Evolutionary conservation across 306 rosid genomes (phyloP), one percentile per base, ranked within the genome.

Genomic region (Vachellia collinsii): DNA sequence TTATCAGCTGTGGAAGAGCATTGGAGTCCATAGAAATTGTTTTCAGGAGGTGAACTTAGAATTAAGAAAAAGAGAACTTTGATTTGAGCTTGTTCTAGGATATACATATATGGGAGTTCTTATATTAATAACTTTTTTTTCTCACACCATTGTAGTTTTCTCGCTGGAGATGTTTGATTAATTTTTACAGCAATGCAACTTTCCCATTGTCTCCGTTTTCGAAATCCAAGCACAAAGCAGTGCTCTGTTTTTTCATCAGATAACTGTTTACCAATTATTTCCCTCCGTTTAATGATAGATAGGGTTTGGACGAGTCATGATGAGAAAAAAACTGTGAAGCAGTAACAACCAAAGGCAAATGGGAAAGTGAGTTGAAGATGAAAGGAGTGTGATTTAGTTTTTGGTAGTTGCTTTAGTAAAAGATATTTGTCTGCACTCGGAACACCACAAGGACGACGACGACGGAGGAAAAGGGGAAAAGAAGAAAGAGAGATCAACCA

Each of bases 21-120:
- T 11, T 34, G 41, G 56, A 37, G 82, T 29, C 43, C 44, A 66
- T 59, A 46, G 44, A 61, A 29, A 67, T 70, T 39, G 75, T 42
- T 69, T 54, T 79, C 78, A 72, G 72, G 77, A 74, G 13, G 53
- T 63, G 72, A 78, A 80, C 73, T 80, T 61, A 69, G 83, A 78
- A 77, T 73, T 77, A 44, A 62, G 85, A 14, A 61, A 29, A 64
- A 64, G 13, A 38, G 23, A 47, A 47, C 43, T 1, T 11, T 54
- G 22, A 71, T 36, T 68, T 64, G 84, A 81, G 88, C 38, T 86
- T 83, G 80, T 79, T 71, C 78, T 72, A 73, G 75, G 64, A 79
- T 76, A 77, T 81, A 79, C 72, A 77, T 81, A 79, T 76, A 63
- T 78, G 82, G 61, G 53, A 78, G 37, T 75, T 34, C 69, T 58